A percentile compares a stretch with the other conserved stretches of the same genome.
Evolutionary conservation across 257 asterid species (phyloP).

Genomic region (Fraxinus americana): DNA sequence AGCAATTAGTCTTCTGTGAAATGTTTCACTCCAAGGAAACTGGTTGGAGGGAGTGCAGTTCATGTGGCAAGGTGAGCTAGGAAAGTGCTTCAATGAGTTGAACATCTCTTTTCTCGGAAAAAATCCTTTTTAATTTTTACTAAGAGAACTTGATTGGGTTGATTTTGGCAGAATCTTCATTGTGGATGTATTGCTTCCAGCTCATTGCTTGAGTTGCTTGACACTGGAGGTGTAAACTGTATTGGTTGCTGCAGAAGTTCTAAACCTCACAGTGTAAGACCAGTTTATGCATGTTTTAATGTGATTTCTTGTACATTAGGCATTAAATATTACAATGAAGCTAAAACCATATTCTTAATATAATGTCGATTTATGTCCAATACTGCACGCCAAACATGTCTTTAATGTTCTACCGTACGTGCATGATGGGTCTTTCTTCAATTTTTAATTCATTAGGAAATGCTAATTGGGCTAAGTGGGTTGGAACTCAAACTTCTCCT

Average conservation of each 20-base stretch:
- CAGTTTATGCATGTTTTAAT: constrained; percentile 21
- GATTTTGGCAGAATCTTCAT: constrained; percentile 75
- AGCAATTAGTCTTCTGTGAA: constrained; percentile 78
- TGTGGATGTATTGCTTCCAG: constrained; percentile 95
- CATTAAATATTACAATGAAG: not conserved
- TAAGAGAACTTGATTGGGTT: constrained; percentile 15
- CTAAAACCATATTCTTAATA: not conserved
- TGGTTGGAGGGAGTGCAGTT: constrained; percentile 92
- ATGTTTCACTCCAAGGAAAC: constrained; percentile 78
- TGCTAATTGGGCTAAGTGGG: not conserved
- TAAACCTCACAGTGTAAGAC: constrained; percentile 59
- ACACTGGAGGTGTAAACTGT: constrained; percentile 83
- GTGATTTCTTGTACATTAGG: constrained; percentile 11
- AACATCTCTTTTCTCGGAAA: not conserved
- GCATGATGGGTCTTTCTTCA: no score
- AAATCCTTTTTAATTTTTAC: constrained; percentile 13
- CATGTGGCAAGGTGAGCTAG: constrained; percentile 80
- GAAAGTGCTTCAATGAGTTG: not conserved
- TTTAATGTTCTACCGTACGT: no score
- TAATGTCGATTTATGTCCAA: not conserved
- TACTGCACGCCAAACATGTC: not conserved
- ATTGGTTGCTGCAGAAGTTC: constrained; percentile 58
- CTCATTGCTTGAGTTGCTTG: constrained; percentile 69
- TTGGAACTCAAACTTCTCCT: not conserved
- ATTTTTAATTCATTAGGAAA: no score